Conservation (phyloP, 768 basidiomycete genomes). For the Cystofilobasidium bisporidii region DNA sequence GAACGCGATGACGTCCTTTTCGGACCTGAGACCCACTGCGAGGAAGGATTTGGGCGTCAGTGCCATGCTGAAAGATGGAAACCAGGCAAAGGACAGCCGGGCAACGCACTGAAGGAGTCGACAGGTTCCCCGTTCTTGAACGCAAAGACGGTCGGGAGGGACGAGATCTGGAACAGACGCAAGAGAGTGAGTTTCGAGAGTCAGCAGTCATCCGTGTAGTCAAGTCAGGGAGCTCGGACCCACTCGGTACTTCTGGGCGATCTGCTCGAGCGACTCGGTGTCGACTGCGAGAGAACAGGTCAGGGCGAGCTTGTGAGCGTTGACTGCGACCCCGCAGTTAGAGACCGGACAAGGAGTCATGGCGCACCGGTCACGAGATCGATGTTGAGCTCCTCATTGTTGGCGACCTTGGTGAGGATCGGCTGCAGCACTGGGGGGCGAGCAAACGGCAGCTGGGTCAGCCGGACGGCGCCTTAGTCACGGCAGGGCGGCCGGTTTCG, state of each 20-base stretch:
- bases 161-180: conserved; percentile 29
- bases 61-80: too few relatives aligned
- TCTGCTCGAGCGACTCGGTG: conserved; percentile 33
- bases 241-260: conserved; percentile 36
- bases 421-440: conserved; percentile 32
- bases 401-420: conserved; percentile 30
- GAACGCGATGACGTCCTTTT: not conserved
- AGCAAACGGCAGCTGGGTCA: not conserved
- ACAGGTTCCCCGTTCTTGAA: conserved; percentile 36
- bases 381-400: conserved; percentile 6
- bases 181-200: not conserved
- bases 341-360: too few relatives aligned
- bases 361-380: conserved; percentile 20
- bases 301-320: too few relatives aligned
- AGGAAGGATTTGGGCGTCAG: not conserved
- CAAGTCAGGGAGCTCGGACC: too few relatives aligned
- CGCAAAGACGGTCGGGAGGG: conserved; percentile 37
- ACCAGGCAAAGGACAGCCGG: too few relatives aligned
- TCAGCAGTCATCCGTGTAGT: too few relatives aligned
- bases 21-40: not conserved
- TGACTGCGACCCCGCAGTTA: too few relatives aligned
- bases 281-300: too few relatives aligned
- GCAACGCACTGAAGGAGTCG: conserved; percentile 36
- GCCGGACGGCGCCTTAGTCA: conserved; percentile 12
- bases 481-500: too few relatives aligned